Base-by-base conservation (phyloP, 257 asterid genomes). In the Cynanchum wilfordii region DNA sequence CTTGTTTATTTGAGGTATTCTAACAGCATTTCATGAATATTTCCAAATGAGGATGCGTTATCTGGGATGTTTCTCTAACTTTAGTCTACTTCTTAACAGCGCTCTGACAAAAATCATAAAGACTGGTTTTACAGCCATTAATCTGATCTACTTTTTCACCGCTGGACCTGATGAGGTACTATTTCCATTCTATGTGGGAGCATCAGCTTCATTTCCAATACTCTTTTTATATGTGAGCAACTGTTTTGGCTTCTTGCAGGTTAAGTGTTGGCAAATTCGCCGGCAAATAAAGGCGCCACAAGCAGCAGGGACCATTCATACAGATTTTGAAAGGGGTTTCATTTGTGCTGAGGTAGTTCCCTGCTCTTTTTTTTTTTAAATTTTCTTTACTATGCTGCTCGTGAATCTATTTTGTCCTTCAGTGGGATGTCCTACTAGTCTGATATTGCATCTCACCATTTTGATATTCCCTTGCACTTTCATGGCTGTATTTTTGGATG, bases 151-250 rank as follows among this genome's bases (percentile, higher is more conserved):
- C 84, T 95, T 95, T 63, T 95, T 95, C 96, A 95, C 99, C 57
- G 99, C 99, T 56, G 99, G 99, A 76, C 97, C 99, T 52, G 99
- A 95, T 81, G 99, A 95, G 99, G 99, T 95, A 91, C 51, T 52
- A 20, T 52, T 20, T 20, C 4, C 52, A 11, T 38, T 25, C 29
- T 13, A 15, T 15, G 5, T 71, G 45, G 55, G 42, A 36, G 67
- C 22, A 47, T 68, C 54, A 44, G 12, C 24, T 16, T 69, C 33
- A 52, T 25, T 60, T 59, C 15, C 42, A 16, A 16, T 30, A 56
- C 45, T 40, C 25, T 51, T 64, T 8, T n/a, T n/a, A 25, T 22
- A 3, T 59, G 11, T 29, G n/a, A 69, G 52, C 10, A 57, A 11
- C n/a, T 49, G 20, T 72, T 9, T 54, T 64, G 12, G 58, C 38